A percentile compares a stretch with the other conserved stretches of the same genome.
These are phyloP conservation scores for Kodamaea alishanica DNA, from an alignment of 1,139 yeast species.

Conservation along the genomic window DNA sequence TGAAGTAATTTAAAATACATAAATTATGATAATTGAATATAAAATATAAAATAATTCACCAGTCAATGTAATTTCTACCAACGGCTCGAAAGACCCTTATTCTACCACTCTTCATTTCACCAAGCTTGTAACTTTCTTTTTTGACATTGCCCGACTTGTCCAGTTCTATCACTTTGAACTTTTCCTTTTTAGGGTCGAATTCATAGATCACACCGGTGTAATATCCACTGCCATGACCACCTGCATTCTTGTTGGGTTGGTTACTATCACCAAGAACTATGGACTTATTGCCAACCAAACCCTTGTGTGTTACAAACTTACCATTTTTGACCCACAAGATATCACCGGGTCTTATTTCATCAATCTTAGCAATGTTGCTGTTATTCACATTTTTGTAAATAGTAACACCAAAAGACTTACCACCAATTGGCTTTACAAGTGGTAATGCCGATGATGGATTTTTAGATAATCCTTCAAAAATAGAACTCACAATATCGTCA, in stretches of 20 bases:
- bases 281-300: constrained; percentile 40
- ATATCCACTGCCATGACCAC: constrained; percentile 11
- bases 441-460: constrained; percentile 4
- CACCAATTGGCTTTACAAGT: constrained; percentile 58
- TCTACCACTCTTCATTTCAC: constrained; percentile 76
- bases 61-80: constrained; percentile 59
- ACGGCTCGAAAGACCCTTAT: constrained; percentile 71
- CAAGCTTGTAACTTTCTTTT: constrained; percentile 60
- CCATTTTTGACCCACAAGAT: constrained; percentile 73
- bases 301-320: constrained; percentile 66
- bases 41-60: constrained; percentile 30
- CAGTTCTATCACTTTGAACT: constrained; percentile 70
- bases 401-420: constrained; percentile 67
- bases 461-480: constrained; percentile 18
- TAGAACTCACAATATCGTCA: constrained; percentile 12
- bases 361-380: constrained; percentile 53
- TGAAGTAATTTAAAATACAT: neutral
- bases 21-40: neutral
- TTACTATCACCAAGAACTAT: constrained; percentile 40
- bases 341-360: constrained; percentile 79
- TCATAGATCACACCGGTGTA: constrained; percentile 51
- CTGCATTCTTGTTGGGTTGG: constrained; percentile 5
- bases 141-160: constrained; percentile 52
- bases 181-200: constrained; percentile 71
- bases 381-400: constrained; percentile 62